Base-by-base conservation (phyloP, 2,329 filamentous ascomycete species). In the Biscogniauxia marginata region DNA sequence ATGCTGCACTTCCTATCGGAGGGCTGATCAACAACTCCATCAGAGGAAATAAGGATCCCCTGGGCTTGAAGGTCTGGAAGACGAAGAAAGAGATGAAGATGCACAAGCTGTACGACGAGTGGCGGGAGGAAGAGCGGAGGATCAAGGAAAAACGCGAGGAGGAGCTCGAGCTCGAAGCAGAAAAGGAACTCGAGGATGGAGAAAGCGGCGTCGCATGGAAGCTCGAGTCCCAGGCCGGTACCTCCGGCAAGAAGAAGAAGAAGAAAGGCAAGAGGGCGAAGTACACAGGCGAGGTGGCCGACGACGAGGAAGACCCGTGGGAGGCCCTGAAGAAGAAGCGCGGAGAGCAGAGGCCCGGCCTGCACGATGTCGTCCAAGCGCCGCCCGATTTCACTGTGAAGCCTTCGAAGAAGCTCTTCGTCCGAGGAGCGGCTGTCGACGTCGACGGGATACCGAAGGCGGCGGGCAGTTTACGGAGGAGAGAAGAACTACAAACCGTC, bases 81-180 rank as follows among this genome's bases (percentile, higher is more conserved):
- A 97, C 93, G 5, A 88, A 87, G 71, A 95, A 93, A 67, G 93
- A 97, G 75, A 89, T 86, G 70, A 87, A 88, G 63, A 87, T 97
- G 79, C 86, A 87, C 65, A 90, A 90, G 67, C 81, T 91, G 62
- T 91, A 93, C 70, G 87, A 88, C 46, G 90, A 93, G 64, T 92
- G 89, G 82, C 78, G 82, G 52, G 86, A 86, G 63, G 83, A 88
- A 65, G 88, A 89, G 20, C 77, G 77, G 51, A 85, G 84, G 68
- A 77, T 85, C 45, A 77, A 84, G 62, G 86, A 87, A 50, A 78
- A 84, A 64, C 83, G 82, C 53, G 85, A 88, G 47, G 87, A 90
- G 50, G 84, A 87, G 57, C 74, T 84, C 50, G 85, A 88, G 65
- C 76, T 83, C 44, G 85, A 84, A 63, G 85, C 87, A 54, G 84